Base-by-base conservation (phyloP, 23 red algal species). In the Cyanidioschyzon merolae region DNA sequence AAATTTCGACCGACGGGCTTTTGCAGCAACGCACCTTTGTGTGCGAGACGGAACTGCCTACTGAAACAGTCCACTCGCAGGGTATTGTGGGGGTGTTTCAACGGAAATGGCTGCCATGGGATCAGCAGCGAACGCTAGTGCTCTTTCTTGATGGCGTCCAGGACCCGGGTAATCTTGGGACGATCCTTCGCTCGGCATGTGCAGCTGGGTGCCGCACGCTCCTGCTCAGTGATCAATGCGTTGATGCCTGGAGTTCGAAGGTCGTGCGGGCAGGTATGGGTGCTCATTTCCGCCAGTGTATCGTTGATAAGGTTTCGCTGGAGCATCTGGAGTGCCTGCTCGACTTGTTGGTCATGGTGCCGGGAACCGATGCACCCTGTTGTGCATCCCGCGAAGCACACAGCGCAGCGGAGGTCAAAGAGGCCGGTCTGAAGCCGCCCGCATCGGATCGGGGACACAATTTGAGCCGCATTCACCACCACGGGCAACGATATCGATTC, bases 101-200 rank as follows among this genome's bases (percentile, higher is more conserved):
- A 27, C 63, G 63, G 12, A 7, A 71, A 35, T 35, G n/a, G 63
- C 16, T 71, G 3, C 63, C 63, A 35, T 71, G 63, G 63, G 12
- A 35, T 71, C 21, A 35, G 7, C n/a, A 71, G 29, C 3, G n/a
- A 3, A 32, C 7, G 12, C 7, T 90, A 39, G 67, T 84, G 16
- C 79, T 98, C 7, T 74, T 87, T 35, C 83, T 83, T 34, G 94
- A 98, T 32, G 77, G 79, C 36, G 59, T 98, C 32, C 67, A 79
- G 57, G 94, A 98, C 71, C 94, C 94, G 1, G 94, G 94, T 25
- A 98, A 98, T 38, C 40, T 98, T 0, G 94, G 94, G 31, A 91
- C 85, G 16, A 77, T 98, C 17, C 39, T 98, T 36, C 85, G 94
- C 36, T 87, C 84, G 1, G 94, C 88, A 30, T 88, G 87, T 25